A percentile compares a stretch with the other conserved stretches of the same genome.
phyloP scores from a whole-genome alignment of 2,329 filamentous ascomycete genomes.

The Cladosporium sp. region DNA sequence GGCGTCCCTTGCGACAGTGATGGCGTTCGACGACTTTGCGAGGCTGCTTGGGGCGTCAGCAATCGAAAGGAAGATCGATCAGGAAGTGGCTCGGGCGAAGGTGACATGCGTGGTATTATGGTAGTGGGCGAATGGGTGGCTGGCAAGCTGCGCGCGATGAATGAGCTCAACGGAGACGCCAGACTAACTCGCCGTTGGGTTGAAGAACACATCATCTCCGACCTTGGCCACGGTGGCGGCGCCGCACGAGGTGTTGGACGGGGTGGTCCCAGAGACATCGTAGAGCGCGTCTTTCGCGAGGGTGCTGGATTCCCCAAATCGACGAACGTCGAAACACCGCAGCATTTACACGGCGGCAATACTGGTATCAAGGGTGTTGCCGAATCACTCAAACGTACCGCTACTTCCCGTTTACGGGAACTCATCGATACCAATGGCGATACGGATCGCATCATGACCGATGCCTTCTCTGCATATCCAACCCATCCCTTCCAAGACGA shows the following conservation, averaged over 20 bases:
- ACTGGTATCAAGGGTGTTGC: conserved; percentile 57
- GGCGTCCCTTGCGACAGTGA: conserved; percentile 85
- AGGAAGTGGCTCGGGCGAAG: conserved; percentile 58
- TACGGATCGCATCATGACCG: conserved; percentile 70
- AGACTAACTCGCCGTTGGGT: conserved; percentile 72
- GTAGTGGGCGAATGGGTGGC: conserved; percentile 86
- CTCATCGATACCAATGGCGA: conserved; percentile 79
- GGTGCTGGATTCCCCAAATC: conserved; percentile 71
- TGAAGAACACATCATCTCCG: conserved; percentile 64
- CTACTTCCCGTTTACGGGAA: conserved; percentile 66
- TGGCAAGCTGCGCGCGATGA: conserved; percentile 55
- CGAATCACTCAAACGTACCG: conserved; percentile 67
- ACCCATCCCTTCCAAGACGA: conserved; percentile 91
- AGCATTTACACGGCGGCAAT: conserved; percentile 16
- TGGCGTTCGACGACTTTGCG: conserved; percentile 78
- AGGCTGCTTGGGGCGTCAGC: conserved; percentile 76
- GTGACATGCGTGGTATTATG: conserved; percentile 78
- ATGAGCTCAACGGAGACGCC: conserved; percentile 35
- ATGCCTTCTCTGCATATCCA: conserved; percentile 84
- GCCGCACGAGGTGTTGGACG: conserved; percentile 68
- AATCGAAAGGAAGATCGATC: conserved; percentile 59
- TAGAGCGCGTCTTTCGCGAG: conserved; percentile 73
- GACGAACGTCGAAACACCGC: conserved; percentile 21
- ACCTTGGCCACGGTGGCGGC: conserved; percentile 66
- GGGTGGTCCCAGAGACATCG: conserved; percentile 69